Evolutionary conservation across 805 yeast genomes (phyloP).

Genomic region (Candida boleticola): DNA sequence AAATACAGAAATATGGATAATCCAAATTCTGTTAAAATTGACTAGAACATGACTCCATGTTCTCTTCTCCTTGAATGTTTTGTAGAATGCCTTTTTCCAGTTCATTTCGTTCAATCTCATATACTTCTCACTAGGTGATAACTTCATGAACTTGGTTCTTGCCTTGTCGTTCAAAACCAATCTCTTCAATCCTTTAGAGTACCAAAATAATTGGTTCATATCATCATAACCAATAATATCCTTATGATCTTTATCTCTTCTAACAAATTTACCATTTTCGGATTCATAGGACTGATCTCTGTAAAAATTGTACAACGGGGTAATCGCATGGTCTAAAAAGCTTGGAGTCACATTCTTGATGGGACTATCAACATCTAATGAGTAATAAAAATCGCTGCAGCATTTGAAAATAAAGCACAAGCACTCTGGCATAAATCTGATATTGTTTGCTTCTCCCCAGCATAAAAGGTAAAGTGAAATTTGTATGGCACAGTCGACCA

Average conservation of each 20-base stretch:
- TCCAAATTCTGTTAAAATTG: constrained; percentile 79
- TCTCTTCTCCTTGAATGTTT: constrained; percentile 73
- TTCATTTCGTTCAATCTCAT: constrained; percentile 48
- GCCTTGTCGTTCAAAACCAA: constrained; percentile 44
- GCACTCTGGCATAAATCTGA: constrained; percentile 88
- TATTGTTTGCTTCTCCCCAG: constrained; percentile 90
- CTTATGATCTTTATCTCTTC: constrained; percentile 62
- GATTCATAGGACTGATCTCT: constrained; percentile 51
- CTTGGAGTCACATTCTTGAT: constrained; percentile 31
- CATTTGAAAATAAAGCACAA: constrained; percentile 81
- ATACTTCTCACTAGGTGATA: constrained; percentile 57
- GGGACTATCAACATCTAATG: constrained; percentile 35
- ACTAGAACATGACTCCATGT: constrained; percentile 73
- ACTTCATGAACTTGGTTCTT: constrained; percentile 49
- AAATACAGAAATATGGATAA: constrained; percentile 67
- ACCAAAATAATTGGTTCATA: constrained; percentile 87
- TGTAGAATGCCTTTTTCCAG: constrained; percentile 69
- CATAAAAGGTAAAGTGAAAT: constrained; percentile 66
- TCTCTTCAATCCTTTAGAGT: constrained; percentile 62
- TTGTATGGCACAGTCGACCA: constrained; percentile 59
- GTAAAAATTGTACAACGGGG: constrained; percentile 69
- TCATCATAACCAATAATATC: constrained; percentile 84
- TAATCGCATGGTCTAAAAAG: constrained; percentile 65
- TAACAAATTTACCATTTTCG: constrained; percentile 42
- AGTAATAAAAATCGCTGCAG: constrained; percentile 64